Base-by-base conservation (phyloP, 768 basidiomycete species). In the Kwoniella botswanensis region DNA sequence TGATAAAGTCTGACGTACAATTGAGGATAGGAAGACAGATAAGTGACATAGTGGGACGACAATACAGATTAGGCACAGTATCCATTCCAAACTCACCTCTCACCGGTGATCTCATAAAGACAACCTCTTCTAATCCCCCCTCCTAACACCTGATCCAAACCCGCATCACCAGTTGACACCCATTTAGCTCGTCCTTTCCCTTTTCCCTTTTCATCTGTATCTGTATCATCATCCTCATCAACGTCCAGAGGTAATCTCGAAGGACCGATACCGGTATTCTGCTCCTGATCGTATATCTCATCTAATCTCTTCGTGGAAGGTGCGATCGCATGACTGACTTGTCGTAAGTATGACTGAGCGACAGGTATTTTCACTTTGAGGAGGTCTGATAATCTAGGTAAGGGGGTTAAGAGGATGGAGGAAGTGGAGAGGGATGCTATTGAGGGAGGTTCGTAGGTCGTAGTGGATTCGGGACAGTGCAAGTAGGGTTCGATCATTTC, bases 101-200 rank as follows among this genome's bases (percentile, higher is more conserved):
- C 93, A 29, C 94, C 94, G 13, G 87, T 89, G 52, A 96, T 84
- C 75, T 98, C 94, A 89, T 93, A 95, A 2, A 98, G 72, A 88
- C 90, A 90, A 1, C 93, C 90, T 1, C 90, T 88, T 65, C 87
- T 84, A 22, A 97, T 86, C 2, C 94, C 94, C 13, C 94, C 94
- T 7, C 91, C 91, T 0, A 98, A 85, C 5, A 88, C 84, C 29
- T 82, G 66, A 80, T 98, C 93, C 17, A 98, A 85, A 21, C 84
- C 77, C 1, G 80, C 68, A 79, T 96, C 93, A 1, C 94, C 94
- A 0, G 92, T 92, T 0, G 92, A 89, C 74, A 92, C 88, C 63
- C 82, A 85, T 61, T 87, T 86, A 15, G 84, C 85, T 64, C 58
- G 9, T 41, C 70, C 73, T 56, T 57, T 62, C 50, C 35, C 65